Percentiles rank a stretch among this genome's conserved stretches.
These are phyloP conservation scores for Rostrohypoxylon terebratum DNA, from an alignment of 495 filamentous ascomycete genomes.

Conservation along the genomic window DNA sequence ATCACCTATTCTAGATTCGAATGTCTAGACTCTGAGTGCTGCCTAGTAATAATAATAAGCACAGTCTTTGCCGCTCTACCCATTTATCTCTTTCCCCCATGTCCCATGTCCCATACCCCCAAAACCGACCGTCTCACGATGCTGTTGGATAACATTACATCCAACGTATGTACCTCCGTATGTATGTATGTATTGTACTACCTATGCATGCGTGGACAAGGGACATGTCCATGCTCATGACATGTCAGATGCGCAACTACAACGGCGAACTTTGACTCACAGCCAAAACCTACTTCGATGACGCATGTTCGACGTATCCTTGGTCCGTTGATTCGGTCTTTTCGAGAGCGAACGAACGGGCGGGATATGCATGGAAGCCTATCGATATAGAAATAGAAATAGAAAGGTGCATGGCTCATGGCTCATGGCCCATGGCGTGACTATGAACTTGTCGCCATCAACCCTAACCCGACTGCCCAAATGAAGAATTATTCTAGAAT, in stretches of 20 bases:
- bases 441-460: background rate
- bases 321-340: constrained; percentile 15
- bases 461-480: background rate
- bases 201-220: constrained; percentile 17
- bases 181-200: no score
- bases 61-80: background rate
- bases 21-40: no score
- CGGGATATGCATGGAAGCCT: constrained; percentile 5
- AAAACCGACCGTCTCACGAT: background rate
- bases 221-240: background rate
- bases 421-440: constrained; percentile 16
- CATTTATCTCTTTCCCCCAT: background rate
- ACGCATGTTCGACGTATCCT: constrained; percentile 27
- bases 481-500: constrained; percentile 33
- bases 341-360: constrained; percentile 6
- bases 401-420: no score
- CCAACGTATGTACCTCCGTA: background rate
- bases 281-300: constrained; percentile 24
- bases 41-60: no score
- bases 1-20: background rate
- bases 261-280: constrained; percentile 26
- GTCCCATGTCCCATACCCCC: background rate
- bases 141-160: background rate
- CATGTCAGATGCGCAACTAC: constrained; percentile 30
- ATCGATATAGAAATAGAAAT: constrained; percentile 4